Evolutionary conservation across 1,284 basidiomycete genomes (phyloP), one percentile per base, ranked within the genome.

Genomic region (Boletus sp.): DNA sequence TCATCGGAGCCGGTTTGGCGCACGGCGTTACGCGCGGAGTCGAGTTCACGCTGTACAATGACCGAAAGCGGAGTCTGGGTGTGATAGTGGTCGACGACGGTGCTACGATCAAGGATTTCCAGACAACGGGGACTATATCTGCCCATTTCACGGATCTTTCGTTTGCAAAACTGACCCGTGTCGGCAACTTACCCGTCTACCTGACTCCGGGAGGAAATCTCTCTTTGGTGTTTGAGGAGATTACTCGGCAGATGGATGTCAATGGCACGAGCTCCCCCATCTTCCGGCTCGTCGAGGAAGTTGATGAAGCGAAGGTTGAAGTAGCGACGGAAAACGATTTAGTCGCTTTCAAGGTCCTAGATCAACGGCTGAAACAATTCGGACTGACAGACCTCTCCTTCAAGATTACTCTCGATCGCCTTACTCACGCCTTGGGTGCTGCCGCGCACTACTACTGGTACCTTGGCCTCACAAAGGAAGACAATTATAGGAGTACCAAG

Each of bases 361-460:
- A 62, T 44, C 17, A 20, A 17, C 53, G 12, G n/a, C 9, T 51
- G n/a, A 41, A 50, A 17, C 19, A 2, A 5, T 37, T 58, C 2
- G 57, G 58, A 12, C 7, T 60, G 40, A 40, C 14, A 6, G 17
- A 32, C 5, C 20, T 53, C 19, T 23, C 32, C 7, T 32, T 40
- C 34, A 23, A 16, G 19, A 33, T 25, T n/a, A 5, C 40, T 10
- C 44, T 39, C 5, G 33, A 41, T 10, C 13, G 20, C 14, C 29
- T 60, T 4, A 8, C 20, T 19, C 41, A 41, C 1, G 14, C 33
- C 19, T 30, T 58, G 33, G n/a, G 16, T 12, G 40, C 49, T 10
- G 55, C 57, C 3, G 40, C 57, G 9, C 55, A 58, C 6, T 59
- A 53, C 23, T 56, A 58, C 16, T 62, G 60, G 60, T 62, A 51